A percentile compares a stretch with the other conserved stretches of the same genome.
Evolutionary conservation across 257 asterid genomes (phyloP).

Genomic region (Capsicum baccatum): DNA sequence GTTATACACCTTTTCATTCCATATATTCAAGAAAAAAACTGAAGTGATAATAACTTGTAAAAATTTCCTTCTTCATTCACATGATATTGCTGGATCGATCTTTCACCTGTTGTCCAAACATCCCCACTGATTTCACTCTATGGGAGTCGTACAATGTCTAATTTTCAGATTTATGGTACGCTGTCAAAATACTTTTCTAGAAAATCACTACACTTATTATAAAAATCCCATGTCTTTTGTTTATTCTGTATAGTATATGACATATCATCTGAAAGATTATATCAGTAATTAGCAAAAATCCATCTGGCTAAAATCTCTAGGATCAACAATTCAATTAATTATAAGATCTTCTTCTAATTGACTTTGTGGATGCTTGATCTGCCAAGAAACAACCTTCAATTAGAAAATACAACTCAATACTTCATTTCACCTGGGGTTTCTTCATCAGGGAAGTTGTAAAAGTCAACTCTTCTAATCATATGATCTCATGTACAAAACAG

Average conservation of each 20-base stretch:
- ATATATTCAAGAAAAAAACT: not conserved
- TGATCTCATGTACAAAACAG: not conserved
- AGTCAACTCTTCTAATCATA: not conserved
- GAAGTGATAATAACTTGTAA: not conserved
- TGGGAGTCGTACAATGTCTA: no score
- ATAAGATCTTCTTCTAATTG: not conserved
- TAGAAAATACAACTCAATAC: not conserved
- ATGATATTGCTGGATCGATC: not conserved
- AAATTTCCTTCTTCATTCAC: not conserved
- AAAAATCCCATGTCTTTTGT: not conserved
- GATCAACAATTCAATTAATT: not conserved
- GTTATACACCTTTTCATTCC: not conserved
- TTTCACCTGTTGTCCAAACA: not conserved
- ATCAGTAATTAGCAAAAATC: not conserved
- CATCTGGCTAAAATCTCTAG: not conserved
- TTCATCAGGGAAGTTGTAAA: not conserved
- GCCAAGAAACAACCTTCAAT: not conserved
- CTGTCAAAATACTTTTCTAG: not conserved
- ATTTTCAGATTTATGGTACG: not conserved
- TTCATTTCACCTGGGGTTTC: not conserved
- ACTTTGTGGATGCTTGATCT: not conserved
- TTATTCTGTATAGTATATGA: not conserved
- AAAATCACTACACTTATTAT: not conserved
- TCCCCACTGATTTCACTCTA: no score
- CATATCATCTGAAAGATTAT: not conserved